Evolutionary conservation across 371 early-diverging fungal species (phyloP), one percentile per base, ranked within the genome.

Genomic region (Funneliformis caledonium): DNA sequence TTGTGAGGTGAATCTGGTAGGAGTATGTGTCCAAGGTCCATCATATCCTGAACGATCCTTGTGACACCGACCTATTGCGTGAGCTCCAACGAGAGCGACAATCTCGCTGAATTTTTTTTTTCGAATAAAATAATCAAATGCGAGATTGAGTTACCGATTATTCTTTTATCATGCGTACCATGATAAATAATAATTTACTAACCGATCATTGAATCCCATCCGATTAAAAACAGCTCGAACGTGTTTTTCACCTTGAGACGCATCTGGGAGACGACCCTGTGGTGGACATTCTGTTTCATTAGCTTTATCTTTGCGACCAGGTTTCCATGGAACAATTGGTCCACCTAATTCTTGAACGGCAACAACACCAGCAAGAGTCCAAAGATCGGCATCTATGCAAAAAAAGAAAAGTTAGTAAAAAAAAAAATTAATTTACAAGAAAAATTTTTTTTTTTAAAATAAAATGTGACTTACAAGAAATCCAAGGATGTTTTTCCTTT

Each of bases 191-290:
- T 4, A 60, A 37, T 61, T 22, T 19, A 78, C 12, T 80, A 60
- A 80, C 80, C 90, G 96, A 87, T 97, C 97, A 86, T 94, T 92
- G 88, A 98, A 96, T 56, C 96, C 96, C 98, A 97, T 97, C 80
- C 96, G 91, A 89, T 95, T 93, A 86, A 96, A 97, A 70, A 93
- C 87, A 81, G 91, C 89, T 65, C 92, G 87, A n/a, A 93, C 88
- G 81, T 93, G 94, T 80, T 87, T 84, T 74, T 91, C 88, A 77
- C 92, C 94, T 79, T 94, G 85, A 19, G 93, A 87, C 70, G 92
- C 97, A 79, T 96, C 95, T 48, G 96, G 96, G 48, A 96, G 91
- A 81, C 96, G 93, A 68, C 96, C 96, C 68, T 92, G 87, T 64
- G 96, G 95, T 42, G 95, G 93, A 84, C 87, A 88, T n/a, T 85